Conservation (phyloP, 2,329 filamentous ascomycete genomes). For the Colletotrichum eleusines region DNA sequence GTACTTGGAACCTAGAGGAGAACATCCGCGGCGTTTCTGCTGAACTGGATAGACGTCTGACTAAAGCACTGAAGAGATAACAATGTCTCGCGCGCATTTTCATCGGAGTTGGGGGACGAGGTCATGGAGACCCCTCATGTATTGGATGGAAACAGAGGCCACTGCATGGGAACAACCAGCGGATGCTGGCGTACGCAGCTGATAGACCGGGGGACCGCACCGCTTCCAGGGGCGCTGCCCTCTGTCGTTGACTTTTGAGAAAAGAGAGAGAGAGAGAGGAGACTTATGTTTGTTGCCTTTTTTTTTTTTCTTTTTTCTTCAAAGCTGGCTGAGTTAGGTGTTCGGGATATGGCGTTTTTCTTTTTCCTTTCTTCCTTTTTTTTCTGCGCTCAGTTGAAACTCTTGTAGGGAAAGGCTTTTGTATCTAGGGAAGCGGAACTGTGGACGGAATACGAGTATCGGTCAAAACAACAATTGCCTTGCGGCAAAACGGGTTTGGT, state of each 20-base stretch:
- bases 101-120: conserved; percentile 41
- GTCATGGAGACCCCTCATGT: conserved; percentile 7
- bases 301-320: too few species aligned
- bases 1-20: conserved; percentile 10
- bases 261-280: background rate
- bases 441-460: background rate
- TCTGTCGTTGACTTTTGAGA: background rate
- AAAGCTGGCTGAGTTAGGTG: background rate
- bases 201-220: background rate
- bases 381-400: background rate
- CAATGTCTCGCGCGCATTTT: conserved; percentile 1
- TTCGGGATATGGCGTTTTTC: background rate
- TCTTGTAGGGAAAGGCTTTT: conserved; percentile 9
- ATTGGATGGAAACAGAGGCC: background rate
- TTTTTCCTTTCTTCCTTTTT: background rate
- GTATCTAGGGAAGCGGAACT: background rate
- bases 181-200: background rate
- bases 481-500: too few species aligned
- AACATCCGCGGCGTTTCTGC: conserved; percentile 19
- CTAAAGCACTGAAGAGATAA: background rate
- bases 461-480: background rate
- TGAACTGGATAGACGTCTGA: conserved; percentile 11
- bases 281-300: background rate
- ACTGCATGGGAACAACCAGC: conserved; percentile 9
- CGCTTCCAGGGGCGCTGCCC: background rate